Evolutionary conservation across 768 basidiomycete species (phyloP).

Genomic region (Boletus vermiculosoides): DNA sequence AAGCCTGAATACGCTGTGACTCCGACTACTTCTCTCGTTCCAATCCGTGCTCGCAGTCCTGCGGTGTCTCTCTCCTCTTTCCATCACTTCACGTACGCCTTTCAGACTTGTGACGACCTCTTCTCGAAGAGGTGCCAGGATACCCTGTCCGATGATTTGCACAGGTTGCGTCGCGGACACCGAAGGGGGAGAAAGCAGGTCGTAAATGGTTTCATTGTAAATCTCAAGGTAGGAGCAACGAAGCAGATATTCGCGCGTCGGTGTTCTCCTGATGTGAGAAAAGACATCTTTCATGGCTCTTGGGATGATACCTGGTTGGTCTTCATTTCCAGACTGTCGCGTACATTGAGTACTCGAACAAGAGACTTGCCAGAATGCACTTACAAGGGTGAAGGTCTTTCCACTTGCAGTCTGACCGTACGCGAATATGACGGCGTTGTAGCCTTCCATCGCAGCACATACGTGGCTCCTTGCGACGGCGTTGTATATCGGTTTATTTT

Average conservation of each 20-base stretch:
- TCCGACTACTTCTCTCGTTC: slow-evolving; percentile 94
- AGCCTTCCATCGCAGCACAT: slow-evolving; percentile 93
- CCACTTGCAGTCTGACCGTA: slow-evolving; percentile 87
- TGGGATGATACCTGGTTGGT: slow-evolving; percentile 93
- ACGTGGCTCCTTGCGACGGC: slow-evolving; percentile 78
- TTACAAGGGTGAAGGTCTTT: slow-evolving; percentile 67
- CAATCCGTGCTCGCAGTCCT: slow-evolving; percentile 97
- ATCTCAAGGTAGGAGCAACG: slow-evolving; percentile 97
- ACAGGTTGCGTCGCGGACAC: slow-evolving; percentile 55
- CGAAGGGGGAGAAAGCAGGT: slow-evolving; percentile 75
- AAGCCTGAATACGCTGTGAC: slow-evolving; percentile 91
- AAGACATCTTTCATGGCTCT: slow-evolving; percentile 93
- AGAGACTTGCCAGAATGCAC: slow-evolving; percentile 23
- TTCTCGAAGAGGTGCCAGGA: slow-evolving; percentile 78
- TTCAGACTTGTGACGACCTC: slow-evolving; percentile 92
- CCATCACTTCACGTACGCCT: slow-evolving; percentile 80
- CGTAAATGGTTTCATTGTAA: slow-evolving; percentile 90
- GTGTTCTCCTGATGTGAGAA: slow-evolving; percentile 71
- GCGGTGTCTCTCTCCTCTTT: slow-evolving; percentile 82
- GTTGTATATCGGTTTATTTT: slow-evolving; percentile 77
- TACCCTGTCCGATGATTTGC: slow-evolving; percentile 68
- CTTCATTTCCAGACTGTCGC: slow-evolving; percentile 63
- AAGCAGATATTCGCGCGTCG: slow-evolving; percentile 86
- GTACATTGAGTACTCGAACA: slow-evolving; percentile 29
- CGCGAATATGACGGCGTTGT: slow-evolving; percentile 94